Evolutionary conservation across 2,329 filamentous ascomycete genomes (phyloP), one percentile per base, ranked within the genome.

Genomic region (Penicillium oxalicum): DNA sequence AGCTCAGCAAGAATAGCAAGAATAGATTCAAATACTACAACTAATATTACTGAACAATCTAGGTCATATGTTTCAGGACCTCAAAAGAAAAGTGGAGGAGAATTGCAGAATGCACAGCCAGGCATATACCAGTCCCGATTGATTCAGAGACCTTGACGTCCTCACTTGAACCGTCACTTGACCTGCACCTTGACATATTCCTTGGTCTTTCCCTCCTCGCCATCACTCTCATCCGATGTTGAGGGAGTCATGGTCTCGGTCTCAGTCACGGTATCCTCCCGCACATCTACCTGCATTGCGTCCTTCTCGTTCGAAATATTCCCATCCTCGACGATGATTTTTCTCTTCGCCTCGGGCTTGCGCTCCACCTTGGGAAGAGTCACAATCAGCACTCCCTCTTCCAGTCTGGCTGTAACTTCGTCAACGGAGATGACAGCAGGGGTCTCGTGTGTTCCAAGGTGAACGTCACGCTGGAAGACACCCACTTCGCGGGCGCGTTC

Each of bases 401-500:
- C 85, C 70, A 94, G 77, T 70, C 82, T 88, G 2, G 88, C 87
- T 2, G 75, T 78, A 61, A 93, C 91, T 25, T 70, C 75, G 42
- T 84, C 77, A 1, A 75, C 79, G 59, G 90, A 84, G 12, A 93
- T 73, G 54, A 78, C 76, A 6, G 83, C 81, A 28, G 80, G 79
- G 28, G 75, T 75, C 7, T 74, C 72, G 44, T 72, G 11, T 47
- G 63, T 38, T 67, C 77, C 39, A 26, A 94, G 74, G 27, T 77
- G 75, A 41, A 94, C 74, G 60, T 79, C 82, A 49, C 86, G 77
- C 69, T 88, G 82, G 59, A 94, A 93, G 18, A 83, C 74, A 25
- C 88, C 88, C 2, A 89, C 79, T 62, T 82, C 82, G 44, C 86
- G 77, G 77, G 89, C 85, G 45, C 88, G 77, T 76, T 91, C 88